phyloP scores from a whole-genome alignment of 306 rosid species.

The Alnus rubra region DNA sequence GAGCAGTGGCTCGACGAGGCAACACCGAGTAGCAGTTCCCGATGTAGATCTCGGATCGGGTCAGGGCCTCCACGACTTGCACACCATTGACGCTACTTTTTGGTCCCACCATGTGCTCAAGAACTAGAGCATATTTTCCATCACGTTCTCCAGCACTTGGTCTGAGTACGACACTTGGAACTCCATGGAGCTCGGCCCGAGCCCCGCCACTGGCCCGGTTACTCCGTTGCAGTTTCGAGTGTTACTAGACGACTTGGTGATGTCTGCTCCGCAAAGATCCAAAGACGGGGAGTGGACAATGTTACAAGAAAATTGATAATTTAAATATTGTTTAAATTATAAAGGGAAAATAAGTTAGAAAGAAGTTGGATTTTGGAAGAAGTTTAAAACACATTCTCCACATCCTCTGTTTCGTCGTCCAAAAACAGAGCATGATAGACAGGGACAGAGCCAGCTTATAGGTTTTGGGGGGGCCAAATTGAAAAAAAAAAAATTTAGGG shows the following conservation, averaged over 20 bases:
- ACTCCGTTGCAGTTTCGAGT: conserved; percentile 45
- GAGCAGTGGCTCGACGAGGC: conserved; percentile 57
- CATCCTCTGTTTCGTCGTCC: too few species aligned
- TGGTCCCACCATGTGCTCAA: conserved; percentile 75
- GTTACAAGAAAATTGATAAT: too few species aligned
- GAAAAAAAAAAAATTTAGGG: too few species aligned
- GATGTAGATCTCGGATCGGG: conserved; percentile 85
- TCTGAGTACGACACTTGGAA: conserved; percentile 50
- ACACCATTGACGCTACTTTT: conserved; percentile 90
- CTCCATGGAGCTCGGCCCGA: conserved; percentile 30
- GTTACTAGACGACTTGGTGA: conserved; percentile 47
- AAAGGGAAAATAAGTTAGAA: too few species aligned
- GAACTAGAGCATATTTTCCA: conserved; percentile 86
- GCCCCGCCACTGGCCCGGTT: too few species aligned
- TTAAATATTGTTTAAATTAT: too few species aligned
- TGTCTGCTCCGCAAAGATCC: conserved; percentile 53
- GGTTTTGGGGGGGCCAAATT: too few species aligned
- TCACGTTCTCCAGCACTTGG: conserved; percentile 85
- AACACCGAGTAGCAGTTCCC: conserved; percentile 79
- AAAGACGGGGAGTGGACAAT: conserved; percentile 41
- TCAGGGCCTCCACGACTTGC: conserved; percentile 89
- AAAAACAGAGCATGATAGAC: too few species aligned
- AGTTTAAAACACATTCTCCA: too few species aligned
- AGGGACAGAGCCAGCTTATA: too few species aligned
- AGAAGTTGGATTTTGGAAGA: too few species aligned